Conservation (phyloP, 441 rosid species). For the Capsella rubella region DNA sequence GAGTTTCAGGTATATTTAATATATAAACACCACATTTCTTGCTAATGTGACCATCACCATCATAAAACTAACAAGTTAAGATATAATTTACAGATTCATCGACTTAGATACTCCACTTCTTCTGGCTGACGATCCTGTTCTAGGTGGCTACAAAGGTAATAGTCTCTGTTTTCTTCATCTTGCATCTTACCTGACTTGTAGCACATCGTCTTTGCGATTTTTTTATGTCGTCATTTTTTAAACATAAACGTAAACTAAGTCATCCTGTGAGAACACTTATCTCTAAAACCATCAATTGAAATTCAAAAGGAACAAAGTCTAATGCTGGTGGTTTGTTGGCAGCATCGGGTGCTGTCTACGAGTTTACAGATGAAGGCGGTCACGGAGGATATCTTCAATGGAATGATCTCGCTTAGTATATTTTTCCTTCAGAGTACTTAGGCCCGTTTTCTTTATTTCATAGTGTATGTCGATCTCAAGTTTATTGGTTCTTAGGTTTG, state of each 20-base stretch:
- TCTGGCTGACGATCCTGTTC: slow-evolving; percentile 87
- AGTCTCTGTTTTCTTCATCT: slow-evolving; percentile 25
- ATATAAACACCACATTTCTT: slow-evolving; percentile 3
- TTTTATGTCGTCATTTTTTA: slow-evolving; percentile 8
- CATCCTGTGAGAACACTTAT: neutral
- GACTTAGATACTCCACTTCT: slow-evolving; percentile 92
- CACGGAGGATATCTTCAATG: slow-evolving; percentile 83
- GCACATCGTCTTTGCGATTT: neutral
- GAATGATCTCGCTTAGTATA: slow-evolving; percentile 62
- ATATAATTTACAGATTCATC: slow-evolving; percentile 60
- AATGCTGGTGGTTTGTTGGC: slow-evolving; percentile 38
- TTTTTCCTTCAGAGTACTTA: slow-evolving; percentile 6
- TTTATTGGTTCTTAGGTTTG: neutral
- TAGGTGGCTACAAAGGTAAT: slow-evolving; percentile 82
- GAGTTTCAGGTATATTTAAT: slow-evolving; percentile 64
- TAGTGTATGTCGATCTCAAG: slow-evolving; percentile 18
- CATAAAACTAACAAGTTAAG: slow-evolving; percentile 9
- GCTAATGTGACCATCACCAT: neutral
- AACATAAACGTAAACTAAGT: neutral
- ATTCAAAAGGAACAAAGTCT: slow-evolving; percentile 23
- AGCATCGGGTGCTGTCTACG: slow-evolving; percentile 80
- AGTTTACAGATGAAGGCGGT: slow-evolving; percentile 77
- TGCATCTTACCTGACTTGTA: neutral
- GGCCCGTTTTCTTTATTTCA: neutral
- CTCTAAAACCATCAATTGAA: neutral